A percentile compares a stretch with the other conserved stretches of the same genome.
These are phyloP conservation scores for Tulasnella sp. DNA, from an alignment of 768 basidiomycete species.

Conservation along the genomic window DNA sequence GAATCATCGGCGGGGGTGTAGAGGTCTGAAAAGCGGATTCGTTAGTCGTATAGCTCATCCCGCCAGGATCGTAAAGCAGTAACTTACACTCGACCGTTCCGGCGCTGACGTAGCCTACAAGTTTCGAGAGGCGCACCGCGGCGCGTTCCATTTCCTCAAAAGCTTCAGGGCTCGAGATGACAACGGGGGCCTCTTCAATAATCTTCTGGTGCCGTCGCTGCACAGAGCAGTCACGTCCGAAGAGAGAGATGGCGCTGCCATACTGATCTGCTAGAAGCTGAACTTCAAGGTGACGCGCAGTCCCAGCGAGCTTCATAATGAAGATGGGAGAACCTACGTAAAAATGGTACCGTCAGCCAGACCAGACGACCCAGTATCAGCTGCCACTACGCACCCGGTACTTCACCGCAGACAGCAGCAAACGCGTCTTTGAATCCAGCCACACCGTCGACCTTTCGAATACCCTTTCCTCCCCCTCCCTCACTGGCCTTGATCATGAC, in stretches of 20 bases:
- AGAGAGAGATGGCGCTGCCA: constrained; percentile 96
- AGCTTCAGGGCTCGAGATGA: constrained; percentile 81
- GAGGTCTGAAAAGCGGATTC: constrained; percentile 46
- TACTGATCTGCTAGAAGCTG: constrained; percentile 98
- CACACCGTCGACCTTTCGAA: constrained; percentile 79
- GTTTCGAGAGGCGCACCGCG: constrained; percentile 96
- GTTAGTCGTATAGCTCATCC: neutral
- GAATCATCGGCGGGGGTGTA: constrained; percentile 89
- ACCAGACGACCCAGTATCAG: neutral
- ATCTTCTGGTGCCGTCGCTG: constrained; percentile 99
- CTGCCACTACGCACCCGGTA: constrained; percentile 55
- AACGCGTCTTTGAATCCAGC: constrained; percentile 91
- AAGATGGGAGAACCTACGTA: constrained; percentile 88
- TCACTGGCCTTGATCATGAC: constrained; percentile 99
- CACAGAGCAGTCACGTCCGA: constrained; percentile 98
- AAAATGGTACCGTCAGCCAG: neutral
- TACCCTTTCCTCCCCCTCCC: constrained; percentile 98
- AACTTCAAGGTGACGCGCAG: constrained; percentile 95
- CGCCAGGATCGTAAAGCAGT: constrained; percentile 15
- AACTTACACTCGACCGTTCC: constrained; percentile 96
- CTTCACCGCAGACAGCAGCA: constrained; percentile 88
- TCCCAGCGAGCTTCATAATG: constrained; percentile 98
- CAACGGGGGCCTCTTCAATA: constrained; percentile 98
- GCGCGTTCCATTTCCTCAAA: constrained; percentile 99
- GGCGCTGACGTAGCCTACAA: constrained; percentile 97